phyloP scores from a whole-genome alignment of 306 rosid species.

The Castanopsis chinensis region DNA sequence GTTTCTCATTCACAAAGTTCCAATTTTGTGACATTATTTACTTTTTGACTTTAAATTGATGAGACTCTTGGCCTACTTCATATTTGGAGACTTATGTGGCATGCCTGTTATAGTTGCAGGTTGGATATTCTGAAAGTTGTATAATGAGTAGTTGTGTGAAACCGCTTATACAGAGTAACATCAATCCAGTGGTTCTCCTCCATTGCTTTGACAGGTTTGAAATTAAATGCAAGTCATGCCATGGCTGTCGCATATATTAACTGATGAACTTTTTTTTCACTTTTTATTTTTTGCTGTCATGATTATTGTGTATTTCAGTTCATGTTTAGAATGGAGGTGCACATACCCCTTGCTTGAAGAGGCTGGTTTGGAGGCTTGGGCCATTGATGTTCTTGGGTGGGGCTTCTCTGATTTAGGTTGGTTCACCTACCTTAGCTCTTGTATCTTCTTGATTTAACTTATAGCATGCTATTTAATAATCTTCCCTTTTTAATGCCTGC shows the following conservation, averaged over 20 bases:
- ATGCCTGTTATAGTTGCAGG: slow-evolving; percentile 39
- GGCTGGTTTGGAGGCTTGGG: slow-evolving; percentile 89
- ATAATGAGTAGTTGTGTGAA: slow-evolving; percentile 86
- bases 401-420: slow-evolving; percentile 95
- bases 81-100: not conserved
- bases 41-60: not conserved
- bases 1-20: not conserved
- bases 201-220: slow-evolving; percentile 92
- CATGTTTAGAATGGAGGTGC: slow-evolving; percentile 96
- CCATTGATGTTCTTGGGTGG: slow-evolving; percentile 96
- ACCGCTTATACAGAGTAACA: slow-evolving; percentile 55
- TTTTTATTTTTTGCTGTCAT: too few species aligned
- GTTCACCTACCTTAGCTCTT: slow-evolving; percentile 7
- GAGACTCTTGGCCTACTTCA: not conserved
- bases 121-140: slow-evolving; percentile 46
- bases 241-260: slow-evolving; percentile 6
- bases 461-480: not conserved
- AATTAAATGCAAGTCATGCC: not conserved
- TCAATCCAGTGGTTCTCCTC: slow-evolving; percentile 80
- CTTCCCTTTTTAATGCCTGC: not conserved
- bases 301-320: slow-evolving; percentile 58
- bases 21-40: not conserved
- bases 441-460: not conserved
- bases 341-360: slow-evolving; percentile 81
- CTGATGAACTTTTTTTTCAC: not conserved